A percentile compares a stretch with the other conserved stretches of the same genome.
Evolutionary conservation across 176 grass and related monocot species (phyloP).

Genomic region (Ensete ventricosum): DNA sequence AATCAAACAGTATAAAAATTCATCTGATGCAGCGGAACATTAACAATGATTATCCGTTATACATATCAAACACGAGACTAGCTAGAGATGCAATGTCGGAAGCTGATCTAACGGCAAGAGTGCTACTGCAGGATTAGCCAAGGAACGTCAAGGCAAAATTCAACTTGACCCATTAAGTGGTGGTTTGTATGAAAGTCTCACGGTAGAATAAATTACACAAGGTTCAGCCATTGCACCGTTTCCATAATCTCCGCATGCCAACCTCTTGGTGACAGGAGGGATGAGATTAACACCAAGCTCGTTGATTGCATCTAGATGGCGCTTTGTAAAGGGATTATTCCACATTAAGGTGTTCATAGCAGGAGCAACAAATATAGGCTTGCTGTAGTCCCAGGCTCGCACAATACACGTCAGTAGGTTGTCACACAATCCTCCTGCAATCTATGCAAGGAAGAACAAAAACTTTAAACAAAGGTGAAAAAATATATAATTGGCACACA

Average conservation of each 20-base stretch:
- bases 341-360: slow-evolving; percentile 98
- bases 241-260: slow-evolving; percentile 74
- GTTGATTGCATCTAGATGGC: slow-evolving; percentile 47
- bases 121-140: neutral
- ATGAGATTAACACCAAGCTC: slow-evolving; percentile 57
- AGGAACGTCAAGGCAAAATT: neutral
- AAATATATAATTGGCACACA: neutral
- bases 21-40: too few relatives aligned
- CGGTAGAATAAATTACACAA: slow-evolving; percentile 37
- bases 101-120: neutral
- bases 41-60: too few relatives aligned
- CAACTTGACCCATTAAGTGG: slow-evolving; percentile 9
- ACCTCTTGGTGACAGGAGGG: slow-evolving; percentile 50
- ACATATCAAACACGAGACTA: neutral
- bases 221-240: slow-evolving; percentile 90
- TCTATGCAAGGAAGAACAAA: slow-evolving; percentile 12
- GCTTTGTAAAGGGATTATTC: slow-evolving; percentile 74
- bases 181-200: slow-evolving; percentile 52
- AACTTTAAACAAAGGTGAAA: neutral
- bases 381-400: slow-evolving; percentile 85
- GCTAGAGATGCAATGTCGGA: neutral
- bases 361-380: slow-evolving; percentile 68
- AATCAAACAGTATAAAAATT: too few relatives aligned
- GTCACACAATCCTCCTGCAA: slow-evolving; percentile 79
- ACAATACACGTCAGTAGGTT: slow-evolving; percentile 89